phyloP scores from a whole-genome alignment of 306 rosid species.

The Hylodesmum podocarpum region DNA sequence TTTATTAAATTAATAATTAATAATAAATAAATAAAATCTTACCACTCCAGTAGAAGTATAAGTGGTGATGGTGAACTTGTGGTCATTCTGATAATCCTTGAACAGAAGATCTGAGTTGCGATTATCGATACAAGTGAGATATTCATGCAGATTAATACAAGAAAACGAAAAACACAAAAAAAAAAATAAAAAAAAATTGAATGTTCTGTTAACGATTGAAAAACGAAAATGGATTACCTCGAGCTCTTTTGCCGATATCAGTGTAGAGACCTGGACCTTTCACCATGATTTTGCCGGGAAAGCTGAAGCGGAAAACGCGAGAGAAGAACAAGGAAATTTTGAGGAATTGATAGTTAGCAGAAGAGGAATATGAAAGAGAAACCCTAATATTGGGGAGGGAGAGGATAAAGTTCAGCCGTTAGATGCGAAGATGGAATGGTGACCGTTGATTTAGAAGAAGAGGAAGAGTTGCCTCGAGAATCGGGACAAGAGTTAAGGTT shows the following conservation, averaged over 20 bases:
- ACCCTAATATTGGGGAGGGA: slow-evolving; percentile 30
- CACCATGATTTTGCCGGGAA: slow-evolving; percentile 66
- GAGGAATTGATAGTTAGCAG: not conserved
- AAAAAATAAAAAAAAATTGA: not conserved
- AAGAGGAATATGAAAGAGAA: not conserved
- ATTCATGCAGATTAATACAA: not conserved
- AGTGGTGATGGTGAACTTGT: slow-evolving; percentile 87
- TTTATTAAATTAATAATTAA: not conserved
- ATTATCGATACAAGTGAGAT: not conserved
- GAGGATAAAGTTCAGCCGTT: slow-evolving; percentile 37
- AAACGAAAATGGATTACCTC: slow-evolving; percentile 49
- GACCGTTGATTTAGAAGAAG: slow-evolving; percentile 46
- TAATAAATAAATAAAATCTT: slow-evolving; percentile 17
- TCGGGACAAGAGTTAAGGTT: slow-evolving; percentile 18
- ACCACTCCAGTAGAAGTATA: slow-evolving; percentile 73
- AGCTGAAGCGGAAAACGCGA: slow-evolving; percentile 29
- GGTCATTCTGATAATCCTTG: slow-evolving; percentile 93
- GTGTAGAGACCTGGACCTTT: slow-evolving; percentile 94
- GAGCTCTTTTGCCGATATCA: slow-evolving; percentile 89
- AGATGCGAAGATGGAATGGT: not conserved
- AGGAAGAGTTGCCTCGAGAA: slow-evolving; percentile 16
- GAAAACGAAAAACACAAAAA: not conserved
- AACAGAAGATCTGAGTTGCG: slow-evolving; percentile 68
- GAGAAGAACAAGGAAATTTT: slow-evolving; percentile 1
- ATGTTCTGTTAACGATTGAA: not conserved